phyloP scores from a whole-genome alignment of 2,329 filamentous ascomycete genomes.

The Penicillium verrucosum region DNA sequence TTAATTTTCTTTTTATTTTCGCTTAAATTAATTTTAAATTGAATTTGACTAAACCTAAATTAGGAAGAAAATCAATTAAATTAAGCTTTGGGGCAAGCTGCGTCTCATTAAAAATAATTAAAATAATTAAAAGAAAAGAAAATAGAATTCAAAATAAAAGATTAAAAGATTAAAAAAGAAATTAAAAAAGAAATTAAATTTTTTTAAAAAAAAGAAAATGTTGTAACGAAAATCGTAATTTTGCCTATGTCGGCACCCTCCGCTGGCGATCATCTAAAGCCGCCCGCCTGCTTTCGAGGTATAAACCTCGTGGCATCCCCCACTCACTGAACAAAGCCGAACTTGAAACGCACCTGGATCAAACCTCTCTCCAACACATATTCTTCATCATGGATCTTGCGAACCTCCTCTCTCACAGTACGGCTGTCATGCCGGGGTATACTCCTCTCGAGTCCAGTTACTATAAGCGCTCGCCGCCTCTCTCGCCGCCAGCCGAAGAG shows the following conservation, averaged over 20 bases:
- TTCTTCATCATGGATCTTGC: conserved; percentile 35
- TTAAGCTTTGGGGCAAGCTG: conserved; percentile 27
- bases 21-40: not conserved
- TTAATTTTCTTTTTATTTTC: not conserved
- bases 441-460: conserved; percentile 21
- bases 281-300: conserved; percentile 8
- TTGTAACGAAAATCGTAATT: conserved; percentile 12
- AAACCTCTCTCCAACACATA: not conserved
- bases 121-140: not conserved
- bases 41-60: not conserved
- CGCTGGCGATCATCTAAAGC: conserved; percentile 22
- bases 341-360: conserved; percentile 8
- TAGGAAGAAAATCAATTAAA: conserved; percentile 16
- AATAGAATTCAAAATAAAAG: not conserved
- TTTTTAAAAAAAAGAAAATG: conserved; percentile 1
- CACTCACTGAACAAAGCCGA: not conserved
- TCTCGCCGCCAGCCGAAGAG: conserved; percentile 43
- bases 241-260: conserved; percentile 17
- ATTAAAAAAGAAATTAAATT: not conserved
- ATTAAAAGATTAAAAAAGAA: not conserved
- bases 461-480: conserved; percentile 32
- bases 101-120: conserved; percentile 15
- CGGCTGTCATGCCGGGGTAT: conserved; percentile 24
- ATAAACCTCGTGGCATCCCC: conserved; percentile 25
- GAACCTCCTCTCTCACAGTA: conserved; percentile 30